These are phyloP conservation scores for Chaetomidium leptoderma DNA, from an alignment of 495 filamentous ascomycete genomes.

Conservation along the genomic window DNA sequence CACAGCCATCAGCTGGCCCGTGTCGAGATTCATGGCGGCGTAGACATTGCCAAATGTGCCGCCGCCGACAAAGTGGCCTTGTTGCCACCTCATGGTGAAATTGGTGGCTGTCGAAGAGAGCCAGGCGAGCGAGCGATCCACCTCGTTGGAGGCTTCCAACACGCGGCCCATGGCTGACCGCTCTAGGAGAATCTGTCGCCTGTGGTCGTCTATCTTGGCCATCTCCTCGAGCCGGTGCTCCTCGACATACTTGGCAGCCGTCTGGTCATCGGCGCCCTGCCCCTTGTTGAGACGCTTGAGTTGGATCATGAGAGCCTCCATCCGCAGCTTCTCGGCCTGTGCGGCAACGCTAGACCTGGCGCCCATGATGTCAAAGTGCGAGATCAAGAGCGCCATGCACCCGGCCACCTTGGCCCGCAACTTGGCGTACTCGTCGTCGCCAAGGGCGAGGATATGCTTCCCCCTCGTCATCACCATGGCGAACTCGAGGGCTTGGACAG, in stretches of 20 bases:
- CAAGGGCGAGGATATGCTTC: slow-evolving; percentile 81
- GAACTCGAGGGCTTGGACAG: slow-evolving; percentile 90
- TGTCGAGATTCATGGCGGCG: slow-evolving; percentile 93
- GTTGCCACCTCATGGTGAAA: slow-evolving; percentile 93
- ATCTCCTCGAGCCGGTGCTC: slow-evolving; percentile 69
- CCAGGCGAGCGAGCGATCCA: slow-evolving; percentile 88
- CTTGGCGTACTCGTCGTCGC: slow-evolving; percentile 75
- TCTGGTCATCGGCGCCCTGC: slow-evolving; percentile 76
- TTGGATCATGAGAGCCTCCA: slow-evolving; percentile 71
- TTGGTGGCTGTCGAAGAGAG: slow-evolving; percentile 92
- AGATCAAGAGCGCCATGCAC: slow-evolving; percentile 96
- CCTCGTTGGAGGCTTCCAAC: slow-evolving; percentile 88
- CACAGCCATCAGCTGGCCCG: slow-evolving; percentile 93
- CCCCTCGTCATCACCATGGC: slow-evolving; percentile 95
- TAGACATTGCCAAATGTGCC: slow-evolving; percentile 98
- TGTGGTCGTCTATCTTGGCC: slow-evolving; percentile 65
- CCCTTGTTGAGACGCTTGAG: slow-evolving; percentile 70
- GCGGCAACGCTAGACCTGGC: slow-evolving; percentile 88
- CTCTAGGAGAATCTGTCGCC: slow-evolving; percentile 79
- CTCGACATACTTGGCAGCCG: slow-evolving; percentile 67
- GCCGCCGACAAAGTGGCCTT: slow-evolving; percentile 93
- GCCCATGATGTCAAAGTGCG: slow-evolving; percentile 98
- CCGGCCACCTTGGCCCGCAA: slow-evolving; percentile 86
- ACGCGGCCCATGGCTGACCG: slow-evolving; percentile 84
- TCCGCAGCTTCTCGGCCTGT: slow-evolving; percentile 69